phyloP scores from a whole-genome alignment of 139 green algal genomes.

The Protoeuglena noctilucae region DNA sequence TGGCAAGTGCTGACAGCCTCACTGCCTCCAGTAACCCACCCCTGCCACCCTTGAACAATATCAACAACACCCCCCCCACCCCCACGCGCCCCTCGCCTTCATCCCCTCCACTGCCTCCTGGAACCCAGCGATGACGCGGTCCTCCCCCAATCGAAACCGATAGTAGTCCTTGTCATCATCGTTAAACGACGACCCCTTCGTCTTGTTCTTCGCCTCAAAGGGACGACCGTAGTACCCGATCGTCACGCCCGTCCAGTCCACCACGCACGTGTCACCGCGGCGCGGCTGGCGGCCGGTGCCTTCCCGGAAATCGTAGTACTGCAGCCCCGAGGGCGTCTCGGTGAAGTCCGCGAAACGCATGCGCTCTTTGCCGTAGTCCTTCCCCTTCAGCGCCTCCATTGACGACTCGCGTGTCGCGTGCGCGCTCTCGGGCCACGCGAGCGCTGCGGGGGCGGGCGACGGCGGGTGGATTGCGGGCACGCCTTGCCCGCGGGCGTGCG shows the following conservation, averaged over 20 bases:
- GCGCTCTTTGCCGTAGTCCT: slow-evolving; percentile 15
- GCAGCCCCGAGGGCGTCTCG: slow-evolving; percentile 2
- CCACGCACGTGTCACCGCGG: slow-evolving; percentile 6
- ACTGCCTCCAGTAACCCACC: too few relatives aligned
- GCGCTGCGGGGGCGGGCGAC: too few relatives aligned
- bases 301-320: slow-evolving; percentile 14
- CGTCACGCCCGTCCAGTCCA: slow-evolving; percentile 15
- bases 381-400: slow-evolving; percentile 8
- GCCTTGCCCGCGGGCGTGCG: too few relatives aligned
- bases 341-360: slow-evolving; percentile 9
- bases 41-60: too few relatives aligned
- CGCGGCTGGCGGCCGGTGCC: slow-evolving; percentile 5
- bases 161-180: slow-evolving; percentile 11
- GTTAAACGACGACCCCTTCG: slow-evolving; percentile 11
- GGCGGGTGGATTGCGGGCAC: too few relatives aligned
- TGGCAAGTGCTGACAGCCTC: too few relatives aligned
- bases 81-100: too few relatives aligned
- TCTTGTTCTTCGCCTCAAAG: slow-evolving; percentile 16
- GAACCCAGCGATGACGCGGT: slow-evolving; percentile 10
- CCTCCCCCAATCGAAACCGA: slow-evolving; percentile 3
- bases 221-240: slow-evolving; percentile 14
- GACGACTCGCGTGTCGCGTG: too few relatives aligned
- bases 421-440: too few relatives aligned
- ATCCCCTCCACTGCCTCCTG: slow-evolving; percentile 8
- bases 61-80: too few relatives aligned